Conservation (phyloP, 208 protist genomes). For the Acanthamoeba castellanii region DNA sequence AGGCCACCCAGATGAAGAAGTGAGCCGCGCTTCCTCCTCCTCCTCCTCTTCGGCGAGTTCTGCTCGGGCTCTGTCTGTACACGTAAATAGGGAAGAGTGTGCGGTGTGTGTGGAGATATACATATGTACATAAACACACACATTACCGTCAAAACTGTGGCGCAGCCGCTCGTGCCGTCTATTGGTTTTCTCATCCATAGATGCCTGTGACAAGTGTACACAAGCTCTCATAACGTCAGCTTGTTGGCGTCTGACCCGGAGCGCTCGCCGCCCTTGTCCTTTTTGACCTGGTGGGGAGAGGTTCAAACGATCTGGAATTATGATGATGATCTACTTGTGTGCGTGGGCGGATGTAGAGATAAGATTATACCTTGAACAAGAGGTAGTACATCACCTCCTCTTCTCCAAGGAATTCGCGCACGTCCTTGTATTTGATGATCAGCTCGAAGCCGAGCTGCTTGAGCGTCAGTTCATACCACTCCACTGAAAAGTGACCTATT, state of each 20-base stretch:
- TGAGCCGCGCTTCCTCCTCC: not conserved
- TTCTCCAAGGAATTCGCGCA: slow-evolving; percentile 56
- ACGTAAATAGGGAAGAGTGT: not conserved
- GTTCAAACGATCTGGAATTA: no score
- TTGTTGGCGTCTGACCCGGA: not conserved
- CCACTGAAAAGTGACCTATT: slow-evolving; percentile 63
- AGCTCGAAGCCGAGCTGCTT: slow-evolving; percentile 69
- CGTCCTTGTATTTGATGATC: slow-evolving; percentile 68
- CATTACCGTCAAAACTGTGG: no score
- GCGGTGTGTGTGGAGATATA: not conserved
- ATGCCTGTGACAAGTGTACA: not conserved
- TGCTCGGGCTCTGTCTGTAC: not conserved
- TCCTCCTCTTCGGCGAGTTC: not conserved
- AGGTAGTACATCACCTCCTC: slow-evolving; percentile 71
- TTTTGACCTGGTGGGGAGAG: not conserved
- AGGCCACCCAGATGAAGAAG: slow-evolving; percentile 21
- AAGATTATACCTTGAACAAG: slow-evolving; percentile 38
- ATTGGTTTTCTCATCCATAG: no score
- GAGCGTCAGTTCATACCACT: slow-evolving; percentile 71
- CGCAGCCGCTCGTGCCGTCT: no score
- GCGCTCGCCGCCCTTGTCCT: not conserved
- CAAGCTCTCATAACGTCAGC: not conserved
- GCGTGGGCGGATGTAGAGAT: not conserved
- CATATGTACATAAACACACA: slow-evolving; percentile 21
- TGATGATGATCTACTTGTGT: not conserved